Evolutionary conservation across 192 early-diverging fungal genomes (phyloP).

Genomic region (Phlyctochytrium arcticum): DNA sequence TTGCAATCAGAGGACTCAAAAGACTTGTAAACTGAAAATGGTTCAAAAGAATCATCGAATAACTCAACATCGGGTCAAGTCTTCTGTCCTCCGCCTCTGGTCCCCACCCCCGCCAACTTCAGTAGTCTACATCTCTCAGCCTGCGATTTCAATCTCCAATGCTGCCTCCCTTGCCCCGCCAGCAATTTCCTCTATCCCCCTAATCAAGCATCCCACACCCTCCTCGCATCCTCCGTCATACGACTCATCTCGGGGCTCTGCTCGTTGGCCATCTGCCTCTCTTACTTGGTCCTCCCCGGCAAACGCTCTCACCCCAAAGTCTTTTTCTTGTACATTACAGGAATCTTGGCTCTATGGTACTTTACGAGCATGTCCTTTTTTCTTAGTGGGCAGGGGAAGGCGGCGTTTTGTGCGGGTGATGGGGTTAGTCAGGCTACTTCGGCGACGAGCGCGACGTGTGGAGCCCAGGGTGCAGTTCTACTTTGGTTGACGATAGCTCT

Average conservation of each 20-base stretch:
- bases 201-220: neutral
- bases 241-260: slow-evolving; percentile 5
- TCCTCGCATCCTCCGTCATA: neutral
- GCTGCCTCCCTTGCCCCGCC: slow-evolving; percentile 25
- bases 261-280: slow-evolving; percentile 9
- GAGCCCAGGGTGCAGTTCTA: slow-evolving; percentile 9
- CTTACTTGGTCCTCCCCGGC: slow-evolving; percentile 3
- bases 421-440: neutral
- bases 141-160: neutral
- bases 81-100: neutral
- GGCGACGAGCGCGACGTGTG: neutral
- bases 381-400: neutral
- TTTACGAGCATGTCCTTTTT: neutral
- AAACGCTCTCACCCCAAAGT: slow-evolving; percentile 17
- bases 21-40: too few species aligned
- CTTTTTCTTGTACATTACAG: slow-evolving; percentile 10
- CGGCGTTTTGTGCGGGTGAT: slow-evolving; percentile 11
- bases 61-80: too few species aligned
- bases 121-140: neutral
- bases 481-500: neutral
- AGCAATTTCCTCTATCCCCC: slow-evolving; percentile 14
- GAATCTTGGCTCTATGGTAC: slow-evolving; percentile 6
- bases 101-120: neutral
- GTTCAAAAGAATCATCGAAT: too few species aligned
- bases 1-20: too few species aligned